Conservation (phyloP, 805 yeast species). For the Saccharomycopsis vini region DNA sequence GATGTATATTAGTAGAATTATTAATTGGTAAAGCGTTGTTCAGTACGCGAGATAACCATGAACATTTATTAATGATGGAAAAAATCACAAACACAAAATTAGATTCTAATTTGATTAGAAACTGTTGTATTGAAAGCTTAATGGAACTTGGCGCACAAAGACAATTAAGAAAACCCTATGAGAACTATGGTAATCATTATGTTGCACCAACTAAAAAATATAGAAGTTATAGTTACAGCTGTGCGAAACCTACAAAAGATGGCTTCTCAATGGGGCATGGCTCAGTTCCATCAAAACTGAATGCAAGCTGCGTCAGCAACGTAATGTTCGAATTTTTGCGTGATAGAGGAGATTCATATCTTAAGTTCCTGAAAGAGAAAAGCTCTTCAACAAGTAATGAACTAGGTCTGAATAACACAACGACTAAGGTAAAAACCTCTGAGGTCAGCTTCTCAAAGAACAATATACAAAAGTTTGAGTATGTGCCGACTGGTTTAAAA, state of each 20-base stretch:
- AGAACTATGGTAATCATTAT: constrained; percentile 13
- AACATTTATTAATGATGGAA: constrained; percentile 94
- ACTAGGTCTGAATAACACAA: no score
- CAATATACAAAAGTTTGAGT: not conserved
- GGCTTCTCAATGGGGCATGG: constrained; percentile 17
- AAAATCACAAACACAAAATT: constrained; percentile 53
- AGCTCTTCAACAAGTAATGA: not conserved
- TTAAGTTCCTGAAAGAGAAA: not conserved
- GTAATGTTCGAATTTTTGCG: constrained; percentile 8
- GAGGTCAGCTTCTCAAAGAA: not conserved
- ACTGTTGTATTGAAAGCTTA: constrained; percentile 21
- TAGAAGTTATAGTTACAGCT: constrained; percentile 1
- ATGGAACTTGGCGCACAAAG: not conserved
- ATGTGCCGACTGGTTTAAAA: not conserved
- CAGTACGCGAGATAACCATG: constrained; percentile 89
- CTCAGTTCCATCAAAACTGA: constrained; percentile 6
- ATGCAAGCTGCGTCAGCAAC: not conserved
- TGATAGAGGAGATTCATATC: constrained; percentile 11
- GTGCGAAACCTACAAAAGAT: not conserved
- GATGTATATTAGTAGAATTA: constrained; percentile 85
- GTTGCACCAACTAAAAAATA: not conserved
- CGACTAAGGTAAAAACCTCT: not conserved
- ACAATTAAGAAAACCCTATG: constrained; percentile 10
- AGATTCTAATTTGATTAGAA: constrained; percentile 29
- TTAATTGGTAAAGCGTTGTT: constrained; percentile 91